A percentile compares a stretch with the other conserved stretches of the same genome.
Evolutionary conservation across 1,284 basidiomycete genomes (phyloP).

Genomic region (Flammula alnicola): DNA sequence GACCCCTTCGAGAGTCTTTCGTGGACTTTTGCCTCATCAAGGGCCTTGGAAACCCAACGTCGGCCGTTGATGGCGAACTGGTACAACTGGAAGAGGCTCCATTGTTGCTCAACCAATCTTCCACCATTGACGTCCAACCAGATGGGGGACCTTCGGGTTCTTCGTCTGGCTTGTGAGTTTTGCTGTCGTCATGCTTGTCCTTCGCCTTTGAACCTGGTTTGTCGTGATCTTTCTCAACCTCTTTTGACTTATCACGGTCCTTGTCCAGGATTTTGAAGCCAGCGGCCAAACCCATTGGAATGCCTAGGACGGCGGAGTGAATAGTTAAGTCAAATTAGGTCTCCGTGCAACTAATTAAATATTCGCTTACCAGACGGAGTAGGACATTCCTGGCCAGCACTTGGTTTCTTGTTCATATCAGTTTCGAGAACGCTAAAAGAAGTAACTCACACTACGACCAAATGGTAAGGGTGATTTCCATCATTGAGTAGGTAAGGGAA

Average conservation of each 20-base stretch:
- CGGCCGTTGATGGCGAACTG: constrained; percentile 37
- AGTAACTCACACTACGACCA: constrained; percentile 71
- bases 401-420: constrained; percentile 33
- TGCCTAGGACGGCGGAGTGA: constrained; percentile 44
- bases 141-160: constrained; percentile 39
- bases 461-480: constrained; percentile 75
- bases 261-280: constrained; percentile 68
- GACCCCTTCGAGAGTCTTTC: constrained; percentile 56
- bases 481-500: constrained; percentile 59
- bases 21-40: constrained; percentile 40
- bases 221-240: constrained; percentile 38
- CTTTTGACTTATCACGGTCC: constrained; percentile 42
- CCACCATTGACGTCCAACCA: constrained; percentile 76
- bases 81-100: constrained; percentile 29
- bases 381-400: constrained; percentile 85
- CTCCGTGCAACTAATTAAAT: background rate
- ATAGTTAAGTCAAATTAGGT: constrained; percentile 1
- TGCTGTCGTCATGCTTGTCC: constrained; percentile 27
- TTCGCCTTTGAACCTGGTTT: constrained; percentile 21
- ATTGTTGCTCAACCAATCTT: constrained; percentile 69
- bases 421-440: constrained; percentile 10
- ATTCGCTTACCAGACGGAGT: constrained; percentile 58
- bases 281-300: constrained; percentile 79
- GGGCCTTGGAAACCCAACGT: constrained; percentile 42
- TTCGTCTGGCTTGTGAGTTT: constrained; percentile 11